Percentiles rank a stretch among this genome's conserved stretches.
These are phyloP conservation scores for Salix suchowensis DNA, from an alignment of 345 rosid genomes.

Conservation along the genomic window DNA sequence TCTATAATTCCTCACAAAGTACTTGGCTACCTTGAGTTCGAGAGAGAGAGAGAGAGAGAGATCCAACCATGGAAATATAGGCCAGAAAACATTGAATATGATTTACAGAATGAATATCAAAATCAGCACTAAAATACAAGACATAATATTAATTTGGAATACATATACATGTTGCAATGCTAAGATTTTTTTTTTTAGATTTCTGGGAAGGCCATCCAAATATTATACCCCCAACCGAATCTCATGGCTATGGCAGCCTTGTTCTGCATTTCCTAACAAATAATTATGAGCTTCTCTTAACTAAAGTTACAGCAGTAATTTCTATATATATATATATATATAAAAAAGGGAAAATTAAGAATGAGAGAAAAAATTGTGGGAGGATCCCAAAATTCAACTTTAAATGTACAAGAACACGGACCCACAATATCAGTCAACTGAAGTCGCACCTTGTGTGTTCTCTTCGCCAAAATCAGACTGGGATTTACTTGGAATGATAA, in stretches of 20 bases:
- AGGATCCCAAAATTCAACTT: slow-evolving; percentile 17
- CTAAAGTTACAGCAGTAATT: slow-evolving; percentile 21
- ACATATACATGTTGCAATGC: slow-evolving; percentile 21
- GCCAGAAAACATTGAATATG: background rate
- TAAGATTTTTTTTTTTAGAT: background rate
- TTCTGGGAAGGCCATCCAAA: slow-evolving; percentile 31
- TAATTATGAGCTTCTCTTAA: slow-evolving; percentile 21
- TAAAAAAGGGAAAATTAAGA: slow-evolving; percentile 13
- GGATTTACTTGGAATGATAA: slow-evolving; percentile 41
- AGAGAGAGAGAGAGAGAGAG: background rate
- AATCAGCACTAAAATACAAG: slow-evolving; percentile 11
- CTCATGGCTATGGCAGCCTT: slow-evolving; percentile 34
- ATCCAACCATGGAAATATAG: background rate
- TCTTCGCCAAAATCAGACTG: slow-evolving; percentile 64
- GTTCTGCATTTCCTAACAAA: slow-evolving; percentile 38
- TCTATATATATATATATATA: slow-evolving; percentile 27
- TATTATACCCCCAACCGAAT: slow-evolving; percentile 44
- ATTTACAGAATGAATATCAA: background rate
- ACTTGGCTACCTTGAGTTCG: background rate
- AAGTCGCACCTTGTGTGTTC: slow-evolving; percentile 36
- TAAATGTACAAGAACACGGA: slow-evolving; percentile 36
- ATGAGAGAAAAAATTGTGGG: slow-evolving; percentile 13
- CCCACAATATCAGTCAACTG: slow-evolving; percentile 30
- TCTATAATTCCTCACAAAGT: background rate
- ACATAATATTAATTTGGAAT: slow-evolving; percentile 10